These are phyloP conservation scores for Amoebophrya sp. DNA, from an alignment of 169 alveolate species.

Conservation along the genomic window DNA sequence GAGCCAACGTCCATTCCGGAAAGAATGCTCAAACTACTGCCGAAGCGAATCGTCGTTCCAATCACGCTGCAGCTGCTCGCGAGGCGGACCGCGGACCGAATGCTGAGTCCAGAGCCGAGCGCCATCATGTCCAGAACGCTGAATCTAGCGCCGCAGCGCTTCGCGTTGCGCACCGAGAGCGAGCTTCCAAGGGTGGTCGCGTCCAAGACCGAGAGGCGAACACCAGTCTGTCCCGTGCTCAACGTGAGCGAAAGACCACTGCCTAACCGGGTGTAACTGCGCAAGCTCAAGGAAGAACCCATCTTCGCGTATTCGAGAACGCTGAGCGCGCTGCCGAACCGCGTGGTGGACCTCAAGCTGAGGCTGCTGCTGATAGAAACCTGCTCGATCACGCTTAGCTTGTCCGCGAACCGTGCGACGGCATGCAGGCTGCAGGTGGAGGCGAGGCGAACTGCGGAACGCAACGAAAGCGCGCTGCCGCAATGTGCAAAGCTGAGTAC, in stretches of 20 bases:
- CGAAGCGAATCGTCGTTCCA: background rate
- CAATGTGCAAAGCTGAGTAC: background rate
- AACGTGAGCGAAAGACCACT: background rate
- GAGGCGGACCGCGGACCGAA: background rate
- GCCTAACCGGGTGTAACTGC: slow-evolving; percentile 22
- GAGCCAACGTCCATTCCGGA: background rate
- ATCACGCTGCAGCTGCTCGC: background rate
- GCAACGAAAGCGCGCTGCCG: background rate
- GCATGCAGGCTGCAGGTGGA: background rate
- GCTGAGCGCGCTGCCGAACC: background rate
- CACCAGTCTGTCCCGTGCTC: background rate
- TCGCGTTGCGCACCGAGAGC: background rate
- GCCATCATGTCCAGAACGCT: background rate
- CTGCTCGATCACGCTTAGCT: too few species aligned
- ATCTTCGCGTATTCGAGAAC: background rate
- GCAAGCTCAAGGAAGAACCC: background rate
- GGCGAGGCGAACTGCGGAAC: slow-evolving; percentile 1
- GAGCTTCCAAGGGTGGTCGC: background rate
- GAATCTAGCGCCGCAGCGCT: background rate
- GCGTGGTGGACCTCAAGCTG: background rate
- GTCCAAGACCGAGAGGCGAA: background rate
- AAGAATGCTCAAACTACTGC: background rate
- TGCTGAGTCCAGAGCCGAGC: background rate
- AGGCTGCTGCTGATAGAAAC: background rate
- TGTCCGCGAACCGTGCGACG: too few species aligned